Base-by-base conservation (phyloP, 331 rosid genomes). In the Phaseolus coccineus region DNA sequence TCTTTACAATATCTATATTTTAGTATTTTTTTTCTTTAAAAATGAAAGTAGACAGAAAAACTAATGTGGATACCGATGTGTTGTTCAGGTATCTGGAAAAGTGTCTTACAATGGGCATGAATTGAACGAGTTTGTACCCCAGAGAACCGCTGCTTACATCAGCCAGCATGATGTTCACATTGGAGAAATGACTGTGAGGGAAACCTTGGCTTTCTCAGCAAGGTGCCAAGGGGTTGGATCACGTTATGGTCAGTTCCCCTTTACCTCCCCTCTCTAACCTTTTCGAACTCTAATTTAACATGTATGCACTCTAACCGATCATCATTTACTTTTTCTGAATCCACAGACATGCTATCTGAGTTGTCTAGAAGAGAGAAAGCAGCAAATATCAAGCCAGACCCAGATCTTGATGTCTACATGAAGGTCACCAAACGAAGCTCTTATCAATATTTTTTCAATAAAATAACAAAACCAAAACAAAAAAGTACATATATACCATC, bases 101-200 rank as follows among this genome's bases (percentile, higher is more conserved):
- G 93, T 92, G 86, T 90, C 87, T 40, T 94, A 92, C 68, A 92
- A 92, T 67, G 98, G 96, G 0, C 94, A 89, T 62, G 90, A 19
- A 16, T 70, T 92, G 94, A 80, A 84, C 2, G 97, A 94, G 79
- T 92, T 92, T 83, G 93, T 89, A 8, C 93, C 98, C 7, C 89
- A 85, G 59, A 90, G 92, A 82, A 92, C 96, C 63, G 94, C 98
- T 69, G 97, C 97, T 2, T 92, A 92, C 77, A 90, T 90, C 44
- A 90, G 98, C 65, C 98, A 94, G 74, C 77, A 92, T 58, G 98
- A 92, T 86, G 78, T 82, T 42, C 98, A 94, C 77, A 75, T 90
- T 31, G 94, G 94, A 61, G 97, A 94, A 82, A 89, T 94, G 97
- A 92, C 98, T 58, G 98, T 94, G 7, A 83, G 98, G 37, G 98